phyloP scores from a whole-genome alignment of 768 basidiomycete genomes.

The Leccinum subgranulosum region DNA sequence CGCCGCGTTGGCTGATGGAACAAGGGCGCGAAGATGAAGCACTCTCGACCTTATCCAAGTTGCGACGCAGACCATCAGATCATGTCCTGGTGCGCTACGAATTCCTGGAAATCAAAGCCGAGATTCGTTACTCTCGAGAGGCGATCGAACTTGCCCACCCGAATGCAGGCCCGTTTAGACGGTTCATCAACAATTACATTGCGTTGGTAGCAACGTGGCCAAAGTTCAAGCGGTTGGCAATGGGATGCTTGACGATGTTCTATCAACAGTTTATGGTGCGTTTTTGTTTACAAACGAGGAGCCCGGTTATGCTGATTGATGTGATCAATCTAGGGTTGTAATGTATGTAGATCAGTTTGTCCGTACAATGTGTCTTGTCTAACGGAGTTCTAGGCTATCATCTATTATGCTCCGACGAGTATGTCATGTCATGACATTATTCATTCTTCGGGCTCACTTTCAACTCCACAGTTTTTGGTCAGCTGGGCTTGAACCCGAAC shows the following conservation, averaged over 20 bases:
- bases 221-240: constrained; percentile 29
- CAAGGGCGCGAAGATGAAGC: constrained; percentile 37
- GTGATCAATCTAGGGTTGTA: constrained; percentile 20
- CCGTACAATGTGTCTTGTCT: background rate
- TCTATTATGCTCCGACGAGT: constrained; percentile 28
- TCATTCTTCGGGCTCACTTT: constrained; percentile 14
- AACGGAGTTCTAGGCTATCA: constrained; percentile 21
- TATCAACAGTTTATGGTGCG: constrained; percentile 33
- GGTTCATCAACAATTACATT: constrained; percentile 23
- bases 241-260: constrained; percentile 32
- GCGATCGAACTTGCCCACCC: constrained; percentile 17
- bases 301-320: background rate
- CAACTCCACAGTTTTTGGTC: constrained; percentile 35
- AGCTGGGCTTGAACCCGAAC: constrained; percentile 38
- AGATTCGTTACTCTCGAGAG: constrained; percentile 28
- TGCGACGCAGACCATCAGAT: constrained; percentile 33
- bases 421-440: background rate
- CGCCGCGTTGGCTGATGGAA: constrained; percentile 42
- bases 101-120: constrained; percentile 39
- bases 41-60: constrained; percentile 30
- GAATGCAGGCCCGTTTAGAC: constrained; percentile 18
- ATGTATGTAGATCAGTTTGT: constrained; percentile 16
- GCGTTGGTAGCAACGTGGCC: constrained; percentile 27
- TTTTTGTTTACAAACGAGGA: background rate
- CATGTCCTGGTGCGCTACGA: constrained; percentile 36